These are phyloP conservation scores for Chaetomiaceae sp. DNA, from an alignment of 2,329 filamentous ascomycete genomes.

Conservation along the genomic window DNA sequence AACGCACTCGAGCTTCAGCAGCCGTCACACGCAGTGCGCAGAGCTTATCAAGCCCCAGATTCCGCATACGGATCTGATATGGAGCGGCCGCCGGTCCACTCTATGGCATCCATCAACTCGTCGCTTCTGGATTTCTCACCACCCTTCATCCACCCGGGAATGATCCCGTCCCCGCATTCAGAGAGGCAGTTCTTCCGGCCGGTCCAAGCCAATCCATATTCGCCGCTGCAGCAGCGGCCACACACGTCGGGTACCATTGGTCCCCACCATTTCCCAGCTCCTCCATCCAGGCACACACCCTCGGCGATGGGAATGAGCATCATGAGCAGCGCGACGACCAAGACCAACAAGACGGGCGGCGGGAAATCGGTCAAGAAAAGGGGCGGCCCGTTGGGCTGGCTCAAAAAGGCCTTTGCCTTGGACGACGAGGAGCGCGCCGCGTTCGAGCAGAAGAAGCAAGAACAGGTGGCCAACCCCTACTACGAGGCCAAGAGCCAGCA, in stretches of 20 bases:
- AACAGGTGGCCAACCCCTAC: constrained; percentile 43
- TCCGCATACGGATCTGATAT: constrained; percentile 46
- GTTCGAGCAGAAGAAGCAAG: constrained; percentile 52
- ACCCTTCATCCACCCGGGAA: constrained; percentile 33
- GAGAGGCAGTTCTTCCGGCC: constrained; percentile 57
- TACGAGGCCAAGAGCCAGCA: constrained; percentile 47
- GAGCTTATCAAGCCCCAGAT: constrained; percentile 37
- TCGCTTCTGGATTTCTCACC: constrained; percentile 33
- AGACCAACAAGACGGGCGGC: constrained; percentile 38
- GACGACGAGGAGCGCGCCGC: constrained; percentile 58
- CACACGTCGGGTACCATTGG: constrained; percentile 45
- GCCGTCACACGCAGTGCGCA: constrained; percentile 28
- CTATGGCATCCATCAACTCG: constrained; percentile 32
- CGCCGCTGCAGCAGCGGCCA: constrained; percentile 55
- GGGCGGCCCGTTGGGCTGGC: constrained; percentile 62
- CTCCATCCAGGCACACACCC: constrained; percentile 46
- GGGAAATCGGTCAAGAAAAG: constrained; percentile 55
- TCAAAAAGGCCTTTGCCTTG: constrained; percentile 62
- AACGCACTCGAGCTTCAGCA: constrained; percentile 34
- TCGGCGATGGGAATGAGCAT: constrained; percentile 55
- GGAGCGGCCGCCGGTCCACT: constrained; percentile 37
- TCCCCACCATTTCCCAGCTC: constrained; percentile 29
- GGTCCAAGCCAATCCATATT: constrained; percentile 58
- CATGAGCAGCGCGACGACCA: constrained; percentile 49
- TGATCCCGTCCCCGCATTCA: constrained; percentile 46